Evolutionary conservation across 1,284 basidiomycete species (phyloP), one percentile per base, ranked within the genome.

Genomic region (Ganoderma meredithae): DNA sequence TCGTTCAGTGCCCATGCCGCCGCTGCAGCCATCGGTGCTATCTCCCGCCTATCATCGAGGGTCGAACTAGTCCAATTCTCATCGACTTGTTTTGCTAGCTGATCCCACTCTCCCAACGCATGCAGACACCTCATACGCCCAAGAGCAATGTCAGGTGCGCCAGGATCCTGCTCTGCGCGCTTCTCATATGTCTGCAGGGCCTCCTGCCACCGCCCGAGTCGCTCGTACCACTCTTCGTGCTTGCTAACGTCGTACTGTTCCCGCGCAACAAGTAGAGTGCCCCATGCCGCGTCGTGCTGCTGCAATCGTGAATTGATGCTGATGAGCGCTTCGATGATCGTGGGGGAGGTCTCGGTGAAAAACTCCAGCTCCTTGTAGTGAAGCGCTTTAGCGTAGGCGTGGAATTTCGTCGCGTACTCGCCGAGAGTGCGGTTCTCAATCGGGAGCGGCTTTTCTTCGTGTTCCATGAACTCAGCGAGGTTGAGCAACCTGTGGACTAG

Each of bases 351-450:
- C 75, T 98, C 97, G 1, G 92, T 90, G 77, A 99, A 97, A 81
- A 95, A 99, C 80, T 99, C 98, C 55, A 98, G 87, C 77, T 99
- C 98, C 80, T 99, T 99, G 86, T 99, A 99, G 80, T 99, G 98
- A 52, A 99, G 85, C 0, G 98, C 97, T 79, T 99, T 99, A 15
- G 98, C 98, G 75, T 97, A 98, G 0, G 97, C 97, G 79, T 96
- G 94, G 81, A 95, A 97, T 73, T 94, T 94, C 82, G 95, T 90
- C 0, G 98, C 95, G 76, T 97, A 96, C 78, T 97, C 95, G 63
- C 98, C 98, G 6, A 99, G 88, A 15, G 95, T 94, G 62, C 95
- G 90, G 72, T 97, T 93, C 75, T 98, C 96, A 73, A 99, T 98
- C 0, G 96, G 96, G 1, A 99, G 84, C 1, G 95, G 89, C 79